Evolutionary conservation across 371 early-diverging fungal species (phyloP), one percentile per base, ranked within the genome.

Genomic region (Zychaea mexicana): DNA sequence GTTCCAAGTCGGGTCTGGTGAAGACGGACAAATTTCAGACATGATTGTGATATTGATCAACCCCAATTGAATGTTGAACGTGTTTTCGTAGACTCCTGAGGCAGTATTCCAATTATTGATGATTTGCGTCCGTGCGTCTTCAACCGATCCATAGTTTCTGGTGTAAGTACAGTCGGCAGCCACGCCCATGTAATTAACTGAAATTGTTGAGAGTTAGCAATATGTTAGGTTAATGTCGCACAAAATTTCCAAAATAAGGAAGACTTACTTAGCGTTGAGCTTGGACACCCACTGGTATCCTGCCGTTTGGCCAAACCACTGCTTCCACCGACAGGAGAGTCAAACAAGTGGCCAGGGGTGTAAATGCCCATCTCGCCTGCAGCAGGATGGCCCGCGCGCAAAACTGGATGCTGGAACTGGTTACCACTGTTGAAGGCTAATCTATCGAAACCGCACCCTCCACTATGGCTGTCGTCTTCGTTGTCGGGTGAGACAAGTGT

Each of bases 21-120:
- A 61, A 0, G 81, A 36, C 0, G 90, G 89, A 61, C 93, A 93
- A 7, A 67, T 66, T 13, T 82, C 72, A 32, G 85, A 70, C 70
- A 87, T 85, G 30, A 95, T 80, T 49, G 90, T 85, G 56, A 97
- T 90, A 52, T 90, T 82, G 58, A 95, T 89, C 36, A 98, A 68
- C 0, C 96, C 97, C 31, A 98, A 78, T 9, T 79, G 85, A 7
- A 98, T 85, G 68, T 96, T 96, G 74, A 98, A 94, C 19, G 91
- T 86, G 2, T 82, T 71, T 70, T 94, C 91, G 71, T 96, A 98
- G 4, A 93, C 85, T 2, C 80, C 85, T 24, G 92, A 91, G 8
- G 87, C 92, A 21, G 85, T 85, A 71, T 91, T 91, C 85, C 90
- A 91, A 60, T 89, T 81, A 57, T 81, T 86, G 61, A 93, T 84